Base-by-base conservation (phyloP, 2,329 filamentous ascomycete genomes). In the Fusarium burgessii region DNA sequence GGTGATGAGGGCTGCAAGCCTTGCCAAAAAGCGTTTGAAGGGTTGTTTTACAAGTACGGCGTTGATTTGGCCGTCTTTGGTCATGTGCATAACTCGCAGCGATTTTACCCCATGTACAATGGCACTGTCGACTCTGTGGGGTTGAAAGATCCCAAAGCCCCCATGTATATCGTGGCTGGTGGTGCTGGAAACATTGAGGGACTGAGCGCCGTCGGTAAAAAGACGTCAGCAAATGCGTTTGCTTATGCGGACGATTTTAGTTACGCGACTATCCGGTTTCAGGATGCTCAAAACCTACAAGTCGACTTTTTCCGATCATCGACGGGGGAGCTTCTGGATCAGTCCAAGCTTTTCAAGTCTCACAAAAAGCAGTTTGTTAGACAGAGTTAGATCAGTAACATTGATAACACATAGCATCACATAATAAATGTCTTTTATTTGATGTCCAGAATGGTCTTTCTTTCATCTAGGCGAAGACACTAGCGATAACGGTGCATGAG, bases 1-100 rank as follows among this genome's bases (percentile, higher is more conserved):
- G 76, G 77, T 2, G 74, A 76, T 17, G 62, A 62, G 42, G 74
- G 59, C 7, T 72, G 69, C 46, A 52, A 35, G 11, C 47, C 61
- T 12, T 72, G 70, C n/a, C 69, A 72, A 33, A 14, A 47, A 3
- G 66, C 66, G 3, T 69, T 69, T 5, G 66, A 69, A 17, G 54
- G 46, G 3, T 15, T 69, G 2, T n/a, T 69, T 5, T 69, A 69
- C 32, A 66, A 61, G 36, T 69, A 70, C 1, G 66, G 60, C 0
- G 66, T 69, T 3, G 66, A 70, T 13, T 25, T 69, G 18, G 66
- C 38, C 1, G 43, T 70, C 3, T 69, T 69, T 38, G 66, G 66
- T 1, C 66, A 69, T 3, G 66, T 69, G 0, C 66, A 69, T 10
- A 69, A 69, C n/a, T 70, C 66, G 0, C 66, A 69, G 9, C 43